These are phyloP conservation scores for Cyberlindnera galapagoensis DNA, from an alignment of 805 yeast genomes.

Conservation along the genomic window DNA sequence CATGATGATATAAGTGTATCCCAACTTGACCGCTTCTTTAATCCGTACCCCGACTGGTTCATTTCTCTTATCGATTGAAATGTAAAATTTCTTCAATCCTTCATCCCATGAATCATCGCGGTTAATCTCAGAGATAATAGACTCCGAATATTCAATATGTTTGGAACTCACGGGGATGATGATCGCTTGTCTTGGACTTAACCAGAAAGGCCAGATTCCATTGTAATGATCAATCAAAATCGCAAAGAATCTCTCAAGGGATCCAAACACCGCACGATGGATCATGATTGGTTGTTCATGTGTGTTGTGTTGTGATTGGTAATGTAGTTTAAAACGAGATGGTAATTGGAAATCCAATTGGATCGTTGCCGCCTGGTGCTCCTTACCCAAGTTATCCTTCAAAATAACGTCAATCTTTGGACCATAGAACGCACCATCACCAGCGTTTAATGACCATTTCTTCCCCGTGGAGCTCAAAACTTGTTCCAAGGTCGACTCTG, in stretches of 20 bases:
- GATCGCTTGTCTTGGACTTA: conserved; percentile 85
- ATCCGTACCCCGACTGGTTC: conserved; percentile 79
- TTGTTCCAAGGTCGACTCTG: conserved; percentile 59
- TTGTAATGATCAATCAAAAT: conserved; percentile 81
- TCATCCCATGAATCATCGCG: conserved; percentile 35
- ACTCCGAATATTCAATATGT: conserved; percentile 50
- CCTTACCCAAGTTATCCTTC: conserved; percentile 70
- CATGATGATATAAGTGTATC: conserved; percentile 75
- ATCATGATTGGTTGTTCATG: conserved; percentile 82
- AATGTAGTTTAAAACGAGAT: conserved; percentile 68
- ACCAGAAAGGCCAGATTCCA: conserved; percentile 98
- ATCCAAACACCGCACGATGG: conserved; percentile 93
- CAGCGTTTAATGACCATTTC: conserved; percentile 68
- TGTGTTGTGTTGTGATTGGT: conserved; percentile 45
- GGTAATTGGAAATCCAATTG: conserved; percentile 96
- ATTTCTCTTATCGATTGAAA: conserved; percentile 67
- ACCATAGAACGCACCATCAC: conserved; percentile 97
- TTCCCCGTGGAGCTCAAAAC: conserved; percentile 52
- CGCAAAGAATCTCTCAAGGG: conserved; percentile 89
- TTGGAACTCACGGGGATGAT: conserved; percentile 71
- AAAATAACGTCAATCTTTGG: conserved; percentile 90
- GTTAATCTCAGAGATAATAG: conserved; percentile 38
- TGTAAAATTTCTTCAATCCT: conserved; percentile 62
- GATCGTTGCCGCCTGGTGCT: conserved; percentile 92
- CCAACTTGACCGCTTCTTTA: conserved; percentile 67